Conservation (phyloP, 495 filamentous ascomycete genomes). For the Annulohypoxylon stygium region DNA sequence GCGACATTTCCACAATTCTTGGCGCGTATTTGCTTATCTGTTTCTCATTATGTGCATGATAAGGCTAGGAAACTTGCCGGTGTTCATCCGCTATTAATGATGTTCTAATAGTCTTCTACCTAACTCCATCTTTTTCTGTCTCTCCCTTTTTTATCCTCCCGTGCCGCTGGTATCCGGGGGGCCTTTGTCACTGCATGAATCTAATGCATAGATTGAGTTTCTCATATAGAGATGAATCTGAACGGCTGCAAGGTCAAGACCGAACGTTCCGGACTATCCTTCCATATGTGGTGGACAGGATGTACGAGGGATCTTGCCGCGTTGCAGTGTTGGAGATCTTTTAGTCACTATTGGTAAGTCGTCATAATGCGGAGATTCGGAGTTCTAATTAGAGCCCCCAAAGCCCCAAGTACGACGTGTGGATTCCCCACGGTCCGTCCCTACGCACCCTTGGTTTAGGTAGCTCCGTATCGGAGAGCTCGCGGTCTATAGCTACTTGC, state of each 20-base stretch:
- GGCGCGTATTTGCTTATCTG: not conserved
- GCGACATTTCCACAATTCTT: not conserved
- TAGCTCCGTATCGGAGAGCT: slow-evolving; percentile 11
- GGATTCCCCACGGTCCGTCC: not conserved
- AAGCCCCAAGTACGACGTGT: not conserved
- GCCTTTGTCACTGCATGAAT: not conserved
- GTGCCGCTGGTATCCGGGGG: not conserved
- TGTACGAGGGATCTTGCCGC: not conserved
- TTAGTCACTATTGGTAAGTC: slow-evolving; percentile 12
- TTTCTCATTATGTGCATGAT: not conserved
- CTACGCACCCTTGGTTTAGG: not conserved
- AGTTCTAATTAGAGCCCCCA: not conserved
- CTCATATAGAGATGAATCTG: not conserved
- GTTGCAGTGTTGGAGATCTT: slow-evolving; percentile 3
- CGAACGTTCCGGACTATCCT: slow-evolving; percentile 6
- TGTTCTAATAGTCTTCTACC: not conserved
- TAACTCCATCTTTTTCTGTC: not conserved
- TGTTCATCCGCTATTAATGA: not conserved
- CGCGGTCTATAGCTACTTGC: not conserved
- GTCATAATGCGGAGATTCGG: slow-evolving; percentile 11
- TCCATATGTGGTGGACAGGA: not conserved
- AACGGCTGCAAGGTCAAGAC: slow-evolving; percentile 17
- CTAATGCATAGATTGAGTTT: not conserved
- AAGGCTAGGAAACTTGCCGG: not conserved
- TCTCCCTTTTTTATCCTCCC: not conserved